Conservation (phyloP, 2,329 filamentous ascomycete species). For the Hypoxylon sp. region DNA sequence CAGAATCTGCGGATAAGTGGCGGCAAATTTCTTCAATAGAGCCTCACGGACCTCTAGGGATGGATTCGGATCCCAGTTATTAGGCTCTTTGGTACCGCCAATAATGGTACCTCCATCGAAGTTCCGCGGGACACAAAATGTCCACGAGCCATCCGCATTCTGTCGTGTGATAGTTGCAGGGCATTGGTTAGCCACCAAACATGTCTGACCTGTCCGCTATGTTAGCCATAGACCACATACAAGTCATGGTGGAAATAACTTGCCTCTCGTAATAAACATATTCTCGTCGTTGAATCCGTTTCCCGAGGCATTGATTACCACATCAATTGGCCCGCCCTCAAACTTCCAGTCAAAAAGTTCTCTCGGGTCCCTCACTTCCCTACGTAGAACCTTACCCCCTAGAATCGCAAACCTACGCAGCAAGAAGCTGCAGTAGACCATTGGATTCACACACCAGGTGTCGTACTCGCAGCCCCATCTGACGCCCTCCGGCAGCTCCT, state of each 20-base stretch:
- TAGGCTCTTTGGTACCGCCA: conserved; percentile 75
- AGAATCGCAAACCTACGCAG: conserved; percentile 59
- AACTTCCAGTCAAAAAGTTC: conserved; percentile 59
- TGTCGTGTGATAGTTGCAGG: conserved; percentile 69
- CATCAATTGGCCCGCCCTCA: conserved; percentile 49
- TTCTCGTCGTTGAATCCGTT: conserved; percentile 61
- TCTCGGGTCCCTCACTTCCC: conserved; percentile 56
- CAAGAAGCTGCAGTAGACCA: conserved; percentile 67
- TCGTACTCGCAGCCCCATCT: conserved; percentile 66
- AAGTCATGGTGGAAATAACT: neutral
- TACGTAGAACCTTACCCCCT: conserved; percentile 56
- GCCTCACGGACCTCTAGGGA: conserved; percentile 62
- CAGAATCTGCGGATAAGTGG: conserved; percentile 52
- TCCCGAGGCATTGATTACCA: conserved; percentile 64
- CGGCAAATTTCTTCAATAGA: conserved; percentile 60
- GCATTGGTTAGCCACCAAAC: conserved; percentile 58
- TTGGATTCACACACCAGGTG: conserved; percentile 69
- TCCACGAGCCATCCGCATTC: conserved; percentile 73
- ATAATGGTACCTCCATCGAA: conserved; percentile 75
- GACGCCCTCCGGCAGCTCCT: conserved; percentile 61
- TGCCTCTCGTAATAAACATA: conserved; percentile 62
- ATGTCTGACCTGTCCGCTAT: conserved; percentile 61
- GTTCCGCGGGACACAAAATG: conserved; percentile 73
- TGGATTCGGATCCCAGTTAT: conserved; percentile 68
- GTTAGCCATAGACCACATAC: conserved; percentile 1